Evolutionary conservation across 2,329 filamentous ascomycete species (phyloP).

Genomic region (Colletotrichum salicis): DNA sequence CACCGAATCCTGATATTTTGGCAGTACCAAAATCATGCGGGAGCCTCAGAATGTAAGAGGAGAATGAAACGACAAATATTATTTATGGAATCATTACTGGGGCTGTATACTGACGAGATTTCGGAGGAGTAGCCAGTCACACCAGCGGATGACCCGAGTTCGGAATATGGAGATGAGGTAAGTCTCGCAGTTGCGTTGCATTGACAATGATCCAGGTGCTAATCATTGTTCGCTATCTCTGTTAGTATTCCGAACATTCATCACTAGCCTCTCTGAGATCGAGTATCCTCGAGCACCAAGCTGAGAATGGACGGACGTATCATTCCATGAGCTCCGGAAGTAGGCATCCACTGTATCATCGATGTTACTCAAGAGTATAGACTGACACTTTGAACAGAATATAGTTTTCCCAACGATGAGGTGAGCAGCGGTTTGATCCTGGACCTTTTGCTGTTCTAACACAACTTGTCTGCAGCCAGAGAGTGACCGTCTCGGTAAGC

Average conservation of each 20-base stretch:
- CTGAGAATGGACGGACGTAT: slow-evolving; percentile 52
- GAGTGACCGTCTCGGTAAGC: slow-evolving; percentile 42
- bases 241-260: background rate
- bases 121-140: background rate
- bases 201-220: background rate
- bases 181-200: background rate
- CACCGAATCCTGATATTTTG: background rate
- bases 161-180: background rate
- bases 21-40: background rate
- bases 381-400: slow-evolving; percentile 36
- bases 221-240: background rate
- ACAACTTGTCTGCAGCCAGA: slow-evolving; percentile 36
- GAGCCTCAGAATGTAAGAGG: background rate
- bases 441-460: too few species aligned
- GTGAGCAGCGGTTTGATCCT: slow-evolving; percentile 34
- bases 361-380: background rate
- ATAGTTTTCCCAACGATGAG: slow-evolving; percentile 41
- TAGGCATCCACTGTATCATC: background rate
- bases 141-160: background rate
- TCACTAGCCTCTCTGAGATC: slow-evolving; percentile 35
- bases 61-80: rapidly evolving
- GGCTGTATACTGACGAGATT: background rate
- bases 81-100: background rate
- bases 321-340: slow-evolving; percentile 41
- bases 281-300: slow-evolving; percentile 48